A percentile compares a stretch with the other conserved stretches of the same genome.
Evolutionary conservation across 768 basidiomycete genomes (phyloP).

Genomic region (Leccinum subtestaceum): DNA sequence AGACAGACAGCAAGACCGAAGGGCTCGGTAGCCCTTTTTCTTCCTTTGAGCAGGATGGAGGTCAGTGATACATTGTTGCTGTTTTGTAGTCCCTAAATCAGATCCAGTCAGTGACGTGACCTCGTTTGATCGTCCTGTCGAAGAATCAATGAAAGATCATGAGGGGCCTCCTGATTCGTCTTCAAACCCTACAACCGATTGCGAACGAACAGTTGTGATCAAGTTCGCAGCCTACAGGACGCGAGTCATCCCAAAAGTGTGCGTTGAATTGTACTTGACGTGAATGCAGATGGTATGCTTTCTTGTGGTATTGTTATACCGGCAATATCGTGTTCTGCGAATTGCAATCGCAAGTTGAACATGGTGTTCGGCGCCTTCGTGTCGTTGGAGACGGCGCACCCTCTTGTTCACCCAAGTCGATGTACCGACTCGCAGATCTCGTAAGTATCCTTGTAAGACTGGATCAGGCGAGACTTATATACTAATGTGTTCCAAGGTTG

Average conservation of each 20-base stretch:
- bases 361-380: background rate
- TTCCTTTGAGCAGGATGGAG: slow-evolving; percentile 9
- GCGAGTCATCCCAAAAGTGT: background rate
- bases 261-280: background rate
- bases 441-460: slow-evolving; percentile 10
- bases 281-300: slow-evolving; percentile 19
- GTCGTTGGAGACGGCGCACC: slow-evolving; percentile 4
- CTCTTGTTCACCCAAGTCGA: slow-evolving; percentile 36
- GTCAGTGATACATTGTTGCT: background rate
- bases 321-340: slow-evolving; percentile 16
- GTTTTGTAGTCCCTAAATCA: slow-evolving; percentile 2
- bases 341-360: slow-evolving; percentile 16
- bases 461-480: background rate
- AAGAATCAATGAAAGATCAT: slow-evolving; percentile 5
- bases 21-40: slow-evolving; percentile 1
- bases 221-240: slow-evolving; percentile 19
- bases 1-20: background rate
- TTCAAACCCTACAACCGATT: background rate
- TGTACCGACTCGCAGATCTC: slow-evolving; percentile 36
- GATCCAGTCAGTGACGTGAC: slow-evolving; percentile 4
- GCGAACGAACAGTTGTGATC: slow-evolving; percentile 1
- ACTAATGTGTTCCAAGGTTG: slow-evolving; percentile 6
- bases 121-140: background rate
- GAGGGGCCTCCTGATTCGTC: background rate
- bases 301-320: slow-evolving; percentile 29